Evolutionary conservation across 2,329 filamentous ascomycete genomes (phyloP).

Genomic region (Ampelomyces quisqualis): DNA sequence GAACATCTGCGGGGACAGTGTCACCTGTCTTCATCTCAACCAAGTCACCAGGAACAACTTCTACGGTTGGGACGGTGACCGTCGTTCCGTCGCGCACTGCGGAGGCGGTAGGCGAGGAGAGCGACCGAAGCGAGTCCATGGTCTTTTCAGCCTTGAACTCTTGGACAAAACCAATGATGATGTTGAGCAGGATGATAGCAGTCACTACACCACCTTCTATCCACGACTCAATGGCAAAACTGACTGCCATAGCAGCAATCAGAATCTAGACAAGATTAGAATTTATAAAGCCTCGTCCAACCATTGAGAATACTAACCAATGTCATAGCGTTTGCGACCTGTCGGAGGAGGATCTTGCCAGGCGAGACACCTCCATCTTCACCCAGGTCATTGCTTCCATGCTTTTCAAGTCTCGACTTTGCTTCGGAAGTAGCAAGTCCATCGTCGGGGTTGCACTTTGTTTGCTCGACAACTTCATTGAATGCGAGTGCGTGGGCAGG

Average conservation of each 20-base stretch:
- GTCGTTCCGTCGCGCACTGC: constrained; percentile 56
- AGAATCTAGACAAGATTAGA: constrained; percentile 36
- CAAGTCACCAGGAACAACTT: constrained; percentile 67
- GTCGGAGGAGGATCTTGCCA: constrained; percentile 72
- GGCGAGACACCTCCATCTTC: constrained; percentile 68
- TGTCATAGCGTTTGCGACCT: constrained; percentile 78
- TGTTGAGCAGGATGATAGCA: constrained; percentile 49
- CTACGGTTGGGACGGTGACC: constrained; percentile 54
- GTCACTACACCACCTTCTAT: constrained; percentile 52
- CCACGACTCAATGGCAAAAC: constrained; percentile 49
- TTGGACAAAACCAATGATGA: constrained; percentile 50
- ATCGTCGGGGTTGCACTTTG: constrained; percentile 65
- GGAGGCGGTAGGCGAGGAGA: constrained; percentile 49
- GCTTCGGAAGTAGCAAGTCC: constrained; percentile 66
- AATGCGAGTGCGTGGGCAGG: constrained; percentile 65
- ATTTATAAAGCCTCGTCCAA: neutral
- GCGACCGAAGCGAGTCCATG: constrained; percentile 49
- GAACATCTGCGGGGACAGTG: constrained; percentile 68
- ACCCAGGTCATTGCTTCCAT: constrained; percentile 71
- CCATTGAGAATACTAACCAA: constrained; percentile 49
- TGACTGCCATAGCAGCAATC: constrained; percentile 50
- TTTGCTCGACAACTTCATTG: constrained; percentile 55
- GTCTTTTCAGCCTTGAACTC: constrained; percentile 52
- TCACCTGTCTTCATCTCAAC: constrained; percentile 64
- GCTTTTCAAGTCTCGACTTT: constrained; percentile 40